A percentile compares a stretch with the other conserved stretches of the same genome.
Conservation (phyloP, 106 monocot species). For the Allium sativum region DNA sequence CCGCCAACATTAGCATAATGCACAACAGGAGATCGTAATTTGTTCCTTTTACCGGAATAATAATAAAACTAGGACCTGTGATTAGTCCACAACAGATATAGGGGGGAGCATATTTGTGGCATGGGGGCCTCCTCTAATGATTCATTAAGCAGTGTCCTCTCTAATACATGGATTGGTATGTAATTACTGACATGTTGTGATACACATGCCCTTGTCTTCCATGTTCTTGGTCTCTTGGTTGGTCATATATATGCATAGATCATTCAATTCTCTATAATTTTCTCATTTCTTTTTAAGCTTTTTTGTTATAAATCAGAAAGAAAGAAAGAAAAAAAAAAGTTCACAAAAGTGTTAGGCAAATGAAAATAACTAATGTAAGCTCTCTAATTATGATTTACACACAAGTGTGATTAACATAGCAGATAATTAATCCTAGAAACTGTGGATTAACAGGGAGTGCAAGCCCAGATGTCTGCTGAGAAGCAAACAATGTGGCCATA, state of each 20-base stretch:
- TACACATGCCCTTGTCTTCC: conserved; percentile 9
- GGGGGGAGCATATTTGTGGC: too few species aligned
- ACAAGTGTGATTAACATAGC: not conserved
- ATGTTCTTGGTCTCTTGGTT: not conserved
- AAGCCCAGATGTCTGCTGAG: not conserved
- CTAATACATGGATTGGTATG: not conserved
- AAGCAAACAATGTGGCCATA: not conserved
- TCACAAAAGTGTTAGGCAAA: not conserved
- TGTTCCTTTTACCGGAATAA: too few species aligned
- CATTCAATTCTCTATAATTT: too few species aligned
- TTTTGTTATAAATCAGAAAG: too few species aligned
- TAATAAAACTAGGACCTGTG: too few species aligned
- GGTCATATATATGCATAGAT: not conserved
- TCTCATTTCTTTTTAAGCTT: too few species aligned
- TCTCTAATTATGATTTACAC: not conserved
- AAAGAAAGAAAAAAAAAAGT: too few species aligned
- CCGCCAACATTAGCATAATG: too few species aligned
- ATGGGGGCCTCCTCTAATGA: too few species aligned
- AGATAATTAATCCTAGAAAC: not conserved
- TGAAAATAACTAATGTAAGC: not conserved
- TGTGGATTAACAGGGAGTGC: not conserved
- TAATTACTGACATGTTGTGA: not conserved
- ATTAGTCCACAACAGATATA: too few species aligned
- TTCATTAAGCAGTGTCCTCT: not conserved
- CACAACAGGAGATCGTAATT: too few species aligned